phyloP scores from a whole-genome alignment of 768 basidiomycete species.

The Mycena rebaudengoi region DNA sequence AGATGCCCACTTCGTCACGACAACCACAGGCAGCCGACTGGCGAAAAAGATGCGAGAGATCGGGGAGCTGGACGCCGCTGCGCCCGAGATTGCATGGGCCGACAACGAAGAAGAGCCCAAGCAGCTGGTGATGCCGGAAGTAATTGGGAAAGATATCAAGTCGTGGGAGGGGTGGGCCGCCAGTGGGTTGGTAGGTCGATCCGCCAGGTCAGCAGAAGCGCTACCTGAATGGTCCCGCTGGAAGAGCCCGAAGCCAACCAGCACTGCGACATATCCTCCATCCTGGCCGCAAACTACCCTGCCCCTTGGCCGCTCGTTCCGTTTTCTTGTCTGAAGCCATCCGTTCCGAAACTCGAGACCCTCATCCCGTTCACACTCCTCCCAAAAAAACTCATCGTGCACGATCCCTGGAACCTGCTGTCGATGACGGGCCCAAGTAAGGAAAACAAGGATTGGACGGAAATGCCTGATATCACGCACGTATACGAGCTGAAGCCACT shows the following conservation, averaged over 20 bases:
- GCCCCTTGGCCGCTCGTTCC: slow-evolving; percentile 51
- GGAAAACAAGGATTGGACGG: slow-evolving; percentile 32
- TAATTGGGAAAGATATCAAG: slow-evolving; percentile 36
- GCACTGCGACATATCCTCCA: slow-evolving; percentile 29
- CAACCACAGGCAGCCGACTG: slow-evolving; percentile 47
- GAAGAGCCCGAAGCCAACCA: not conserved
- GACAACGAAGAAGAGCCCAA: slow-evolving; percentile 45
- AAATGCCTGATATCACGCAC: slow-evolving; percentile 39
- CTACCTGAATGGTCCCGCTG: not conserved
- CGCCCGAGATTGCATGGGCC: slow-evolving; percentile 42
- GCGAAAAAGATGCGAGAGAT: slow-evolving; percentile 43
- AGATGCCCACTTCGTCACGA: slow-evolving; percentile 17
- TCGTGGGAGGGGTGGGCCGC: not conserved
- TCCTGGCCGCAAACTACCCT: slow-evolving; percentile 46
- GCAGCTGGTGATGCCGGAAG: slow-evolving; percentile 28
- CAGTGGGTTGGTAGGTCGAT: not conserved
- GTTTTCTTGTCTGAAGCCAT: slow-evolving; percentile 33
- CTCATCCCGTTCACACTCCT: slow-evolving; percentile 44
- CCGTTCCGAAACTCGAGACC: slow-evolving; percentile 38
- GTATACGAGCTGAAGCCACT: slow-evolving; percentile 38
- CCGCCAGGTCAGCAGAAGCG: too few relatives aligned
- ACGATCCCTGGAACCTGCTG: slow-evolving; percentile 52
- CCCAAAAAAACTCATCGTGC: slow-evolving; percentile 51
- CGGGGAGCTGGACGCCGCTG: slow-evolving; percentile 43
- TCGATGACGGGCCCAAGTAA: slow-evolving; percentile 17